Base-by-base conservation (phyloP, 257 asterid species). In the Plantago elongata region DNA sequence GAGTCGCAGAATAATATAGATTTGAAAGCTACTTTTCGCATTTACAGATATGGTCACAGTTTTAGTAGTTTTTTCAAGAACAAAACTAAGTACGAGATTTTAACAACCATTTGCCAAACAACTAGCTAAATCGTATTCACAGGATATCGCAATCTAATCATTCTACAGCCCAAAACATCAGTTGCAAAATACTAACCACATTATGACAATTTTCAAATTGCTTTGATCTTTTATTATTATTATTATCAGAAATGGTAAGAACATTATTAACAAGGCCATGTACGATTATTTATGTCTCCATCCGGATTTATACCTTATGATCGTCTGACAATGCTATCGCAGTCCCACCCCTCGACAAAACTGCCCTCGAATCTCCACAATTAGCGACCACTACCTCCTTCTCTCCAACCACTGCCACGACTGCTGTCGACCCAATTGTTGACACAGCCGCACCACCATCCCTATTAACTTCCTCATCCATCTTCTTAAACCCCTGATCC, bases 331-430 rank as follows among this genome's bases (percentile, higher is more conserved):
- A 52, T 17, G 84, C 83, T 7, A 83, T 64, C 60, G 85, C 78
- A 1, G 49, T 78, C 13, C 96, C 90, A 16, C 72, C 84, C 13
- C 95, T 84, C 3, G 71, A 79, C 11, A 88, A 70, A 47, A 88
- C 96, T 9, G 86, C 96, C 72, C 96, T 81, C 0, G 96, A 83
- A 70, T 88, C 96, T 4, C 95, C 96, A 67, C 95, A 88, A 60
- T 85, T 82, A 0, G 93, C 93, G 37, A 85, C 85, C 73, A 88
- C 84, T 62, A 88, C 60, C 74, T 71, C 90, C 46, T 79, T 82
- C 68, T 65, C 80, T 22, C 92, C 92, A 0, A 85, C 82, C 72
- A 85, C 83, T 58, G 88, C 92, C 46, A 88, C 92, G 18, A 81
- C 84, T 2, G 96, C 95, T 1, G 96, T 88, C 11, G 96, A 76